Evolutionary conservation across 345 rosid species (phyloP), one percentile per base, ranked within the genome.

Genomic region (Citrus reticulata): DNA sequence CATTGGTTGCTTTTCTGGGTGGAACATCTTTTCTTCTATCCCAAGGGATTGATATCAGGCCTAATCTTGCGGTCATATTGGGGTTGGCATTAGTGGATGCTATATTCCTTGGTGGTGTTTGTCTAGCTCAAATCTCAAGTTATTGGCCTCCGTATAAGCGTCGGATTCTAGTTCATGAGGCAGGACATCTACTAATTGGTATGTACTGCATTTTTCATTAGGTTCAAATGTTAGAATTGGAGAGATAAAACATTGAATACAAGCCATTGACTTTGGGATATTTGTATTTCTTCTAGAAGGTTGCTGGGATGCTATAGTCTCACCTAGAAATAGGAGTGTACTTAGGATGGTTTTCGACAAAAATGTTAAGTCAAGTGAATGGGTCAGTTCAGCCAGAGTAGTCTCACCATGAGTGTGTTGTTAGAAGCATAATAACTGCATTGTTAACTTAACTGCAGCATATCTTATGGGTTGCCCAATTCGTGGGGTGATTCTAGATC

Each of bases 381-480:
- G 49, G 16, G 25, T 58, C 51, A 37, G n/a, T 73, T 59, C 34
- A 25, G 40, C 25, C n/a, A 25, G 29, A 25, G 29, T 74, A 63
- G 9, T 16, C 40, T 30, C 9, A 9, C 27, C 5, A 2, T 40
- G 57, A 13, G n/a, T 24, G 17, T 37, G 19, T 55, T n/a, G 24
- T 66, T 49, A 42, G 67, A 27, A 72, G 51, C 63, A 34, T 70
- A 35, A 37, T 81, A 40, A 74, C 19, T 80, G 30, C 58, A 10
- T 34, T 79, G 10, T 81, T 68, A 32, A 67, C 71, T 70, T 4
- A 46, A 42, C 78, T 86, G 86, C 87, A 95, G 97, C 99, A 64
- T 92, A 95, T 77, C 96, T 95, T 66, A 87, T 93, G 98, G 98
- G 96, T 51, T 95, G 99, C 86, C 98, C 99, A 29, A 85, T 95